phyloP scores from a whole-genome alignment of 129 eudicot species.

The Helichrysum umbraculigerum region DNA sequence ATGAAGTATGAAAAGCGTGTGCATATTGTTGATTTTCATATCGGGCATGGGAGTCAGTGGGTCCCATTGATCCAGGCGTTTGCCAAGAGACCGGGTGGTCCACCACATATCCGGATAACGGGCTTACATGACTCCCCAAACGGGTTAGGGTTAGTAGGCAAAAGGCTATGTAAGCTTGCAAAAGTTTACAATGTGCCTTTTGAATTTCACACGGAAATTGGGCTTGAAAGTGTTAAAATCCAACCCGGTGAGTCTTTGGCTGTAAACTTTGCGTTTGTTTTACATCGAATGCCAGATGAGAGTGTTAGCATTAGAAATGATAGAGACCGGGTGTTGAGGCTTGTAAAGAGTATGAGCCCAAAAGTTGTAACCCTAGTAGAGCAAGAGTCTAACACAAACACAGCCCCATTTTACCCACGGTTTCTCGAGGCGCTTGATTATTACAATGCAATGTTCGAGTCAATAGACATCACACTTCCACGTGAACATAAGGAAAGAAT shows the following conservation, averaged over 20 bases:
- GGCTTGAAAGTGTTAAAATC: constrained; percentile 35
- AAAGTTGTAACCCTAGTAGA: constrained; percentile 85
- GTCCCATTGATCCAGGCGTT: constrained; percentile 76
- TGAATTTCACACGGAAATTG: constrained; percentile 50
- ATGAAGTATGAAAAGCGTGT: constrained; percentile 61
- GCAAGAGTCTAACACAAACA: constrained; percentile 81
- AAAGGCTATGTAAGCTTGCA: constrained; percentile 64
- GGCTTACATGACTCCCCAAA: constrained; percentile 67
- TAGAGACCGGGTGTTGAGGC: constrained; percentile 70
- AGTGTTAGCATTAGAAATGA: constrained; percentile 68
- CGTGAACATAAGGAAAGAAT: constrained; percentile 71
- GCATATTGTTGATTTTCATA: constrained; percentile 69
- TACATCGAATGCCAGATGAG: constrained; percentile 86
- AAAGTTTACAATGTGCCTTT: constrained; percentile 62
- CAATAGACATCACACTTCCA: constrained; percentile 68
- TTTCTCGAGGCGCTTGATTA: constrained; percentile 75
- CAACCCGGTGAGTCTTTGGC: constrained; percentile 64
- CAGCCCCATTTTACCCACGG: constrained; percentile 75
- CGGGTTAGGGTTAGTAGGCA: constrained; percentile 50
- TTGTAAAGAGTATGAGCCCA: constrained; percentile 60
- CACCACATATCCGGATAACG: constrained; percentile 81
- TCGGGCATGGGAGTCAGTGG: constrained; percentile 92
- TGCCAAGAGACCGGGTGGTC: constrained; percentile 76
- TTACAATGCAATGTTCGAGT: constrained; percentile 79
- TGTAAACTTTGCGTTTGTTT: constrained; percentile 71